A percentile compares a stretch with the other conserved stretches of the same genome.
Evolutionary conservation across 163 green algal species (phyloP).

Genomic region (Chloromonas sp.): DNA sequence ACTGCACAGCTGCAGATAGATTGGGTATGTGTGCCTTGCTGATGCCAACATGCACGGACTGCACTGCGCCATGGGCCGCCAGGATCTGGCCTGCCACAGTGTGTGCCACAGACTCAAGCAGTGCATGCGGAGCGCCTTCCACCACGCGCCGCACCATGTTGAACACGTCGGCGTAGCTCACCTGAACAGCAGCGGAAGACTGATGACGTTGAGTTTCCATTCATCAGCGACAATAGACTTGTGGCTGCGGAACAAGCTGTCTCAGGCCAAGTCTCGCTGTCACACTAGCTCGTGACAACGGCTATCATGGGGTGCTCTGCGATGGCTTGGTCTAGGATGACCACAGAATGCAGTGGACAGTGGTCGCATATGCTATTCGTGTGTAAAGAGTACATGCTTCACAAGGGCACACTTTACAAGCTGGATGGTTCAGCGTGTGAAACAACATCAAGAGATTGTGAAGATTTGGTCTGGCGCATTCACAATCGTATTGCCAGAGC

Average conservation of each 20-base stretch:
- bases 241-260: background rate
- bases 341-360: background rate
- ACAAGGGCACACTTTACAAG: background rate
- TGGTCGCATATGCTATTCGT: too few relatives aligned
- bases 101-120: background rate
- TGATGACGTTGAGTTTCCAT: background rate
- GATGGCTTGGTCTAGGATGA: background rate
- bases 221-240: background rate
- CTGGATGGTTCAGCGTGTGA: background rate
- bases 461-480: background rate
- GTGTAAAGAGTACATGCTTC: too few relatives aligned
- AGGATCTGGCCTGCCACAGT: background rate
- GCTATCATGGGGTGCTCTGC: background rate
- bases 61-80: background rate
- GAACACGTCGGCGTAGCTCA: constrained; percentile 1
- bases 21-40: constrained; percentile 1
- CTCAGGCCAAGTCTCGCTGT: background rate
- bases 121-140: background rate
- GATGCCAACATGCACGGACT: background rate
- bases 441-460: background rate
- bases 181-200: background rate
- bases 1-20: background rate
- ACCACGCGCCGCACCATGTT: background rate
- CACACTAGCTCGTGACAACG: background rate
- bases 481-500: background rate